Evolutionary conservation across 108 stramenopile species (phyloP).

Genomic region (Cylindrotheca fusiformis): DNA sequence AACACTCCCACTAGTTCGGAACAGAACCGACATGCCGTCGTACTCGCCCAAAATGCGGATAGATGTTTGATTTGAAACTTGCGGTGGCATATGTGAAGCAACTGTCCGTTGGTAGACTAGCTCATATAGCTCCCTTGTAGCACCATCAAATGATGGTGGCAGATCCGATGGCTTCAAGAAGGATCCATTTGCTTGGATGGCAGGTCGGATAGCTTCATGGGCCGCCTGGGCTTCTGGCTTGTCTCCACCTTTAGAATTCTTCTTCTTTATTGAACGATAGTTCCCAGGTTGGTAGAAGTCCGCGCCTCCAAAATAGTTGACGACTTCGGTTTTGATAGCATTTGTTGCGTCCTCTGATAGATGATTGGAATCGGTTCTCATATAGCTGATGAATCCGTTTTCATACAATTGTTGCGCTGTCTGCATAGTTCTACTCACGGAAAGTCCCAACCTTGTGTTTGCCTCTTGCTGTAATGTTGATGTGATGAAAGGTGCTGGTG

Average conservation of each 20-base stretch:
- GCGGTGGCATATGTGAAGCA: constrained; percentile 63
- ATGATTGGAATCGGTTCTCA: constrained; percentile 79
- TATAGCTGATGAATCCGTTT: constrained; percentile 77
- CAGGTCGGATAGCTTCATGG: constrained; percentile 85
- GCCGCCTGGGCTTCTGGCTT: constrained; percentile 73
- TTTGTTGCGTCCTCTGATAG: constrained; percentile 53
- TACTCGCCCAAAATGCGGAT: constrained; percentile 34
- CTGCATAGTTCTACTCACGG: constrained; percentile 61
- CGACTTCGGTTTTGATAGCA: constrained; percentile 28
- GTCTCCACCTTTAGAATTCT: background rate
- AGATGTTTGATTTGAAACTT: constrained; percentile 50
- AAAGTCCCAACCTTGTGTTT: constrained; percentile 56
- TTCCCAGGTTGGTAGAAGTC: constrained; percentile 15
- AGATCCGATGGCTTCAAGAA: constrained; percentile 30
- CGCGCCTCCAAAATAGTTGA: constrained; percentile 30
- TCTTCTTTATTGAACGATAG: constrained; percentile 9
- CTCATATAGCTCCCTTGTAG: constrained; percentile 41
- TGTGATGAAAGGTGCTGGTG: constrained; percentile 76
- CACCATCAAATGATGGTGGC: constrained; percentile 17
- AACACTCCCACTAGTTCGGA: constrained; percentile 46
- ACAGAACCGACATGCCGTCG: constrained; percentile 27
- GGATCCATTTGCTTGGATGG: constrained; percentile 39
- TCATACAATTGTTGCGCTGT: constrained; percentile 80
- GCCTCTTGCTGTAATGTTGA: constrained; percentile 79
- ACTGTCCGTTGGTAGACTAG: constrained; percentile 64